phyloP scores from a whole-genome alignment of 257 asterid genomes.

The Nicotiana tabacum region DNA sequence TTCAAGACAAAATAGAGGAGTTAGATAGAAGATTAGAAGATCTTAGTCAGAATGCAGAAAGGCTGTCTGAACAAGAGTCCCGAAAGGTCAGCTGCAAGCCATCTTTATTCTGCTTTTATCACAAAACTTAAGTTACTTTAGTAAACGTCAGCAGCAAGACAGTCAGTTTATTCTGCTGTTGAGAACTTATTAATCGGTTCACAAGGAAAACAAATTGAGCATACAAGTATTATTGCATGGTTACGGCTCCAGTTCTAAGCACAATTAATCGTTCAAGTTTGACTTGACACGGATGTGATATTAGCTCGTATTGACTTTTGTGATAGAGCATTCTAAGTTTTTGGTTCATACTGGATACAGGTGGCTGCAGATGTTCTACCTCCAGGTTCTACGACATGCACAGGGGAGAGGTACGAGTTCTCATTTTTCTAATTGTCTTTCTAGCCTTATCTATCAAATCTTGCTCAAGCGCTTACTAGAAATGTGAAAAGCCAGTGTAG shows the following conservation, averaged over 20 bases:
- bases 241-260: background rate
- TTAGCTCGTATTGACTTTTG: background rate
- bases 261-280: background rate
- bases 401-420: background rate
- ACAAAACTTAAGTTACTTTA: background rate
- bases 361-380: background rate
- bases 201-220: background rate
- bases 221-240: background rate
- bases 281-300: too few relatives aligned
- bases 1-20: conserved; percentile 60
- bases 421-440: background rate
- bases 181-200: background rate
- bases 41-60: conserved; percentile 37
- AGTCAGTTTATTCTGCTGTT: background rate
- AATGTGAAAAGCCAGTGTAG: too few relatives aligned
- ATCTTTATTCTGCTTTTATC: background rate
- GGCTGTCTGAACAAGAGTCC: conserved; percentile 27
- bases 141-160: background rate
- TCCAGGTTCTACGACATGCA: background rate
- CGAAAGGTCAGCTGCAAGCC: conserved; percentile 38
- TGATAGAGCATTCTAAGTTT: background rate
- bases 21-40: conserved; percentile 49
- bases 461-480: too few relatives aligned
- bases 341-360: background rate
- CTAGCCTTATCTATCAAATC: too few relatives aligned